Evolutionary conservation across 2,329 filamentous ascomycete genomes (phyloP).

Genomic region (Colletotrichum gloeosporioides): DNA sequence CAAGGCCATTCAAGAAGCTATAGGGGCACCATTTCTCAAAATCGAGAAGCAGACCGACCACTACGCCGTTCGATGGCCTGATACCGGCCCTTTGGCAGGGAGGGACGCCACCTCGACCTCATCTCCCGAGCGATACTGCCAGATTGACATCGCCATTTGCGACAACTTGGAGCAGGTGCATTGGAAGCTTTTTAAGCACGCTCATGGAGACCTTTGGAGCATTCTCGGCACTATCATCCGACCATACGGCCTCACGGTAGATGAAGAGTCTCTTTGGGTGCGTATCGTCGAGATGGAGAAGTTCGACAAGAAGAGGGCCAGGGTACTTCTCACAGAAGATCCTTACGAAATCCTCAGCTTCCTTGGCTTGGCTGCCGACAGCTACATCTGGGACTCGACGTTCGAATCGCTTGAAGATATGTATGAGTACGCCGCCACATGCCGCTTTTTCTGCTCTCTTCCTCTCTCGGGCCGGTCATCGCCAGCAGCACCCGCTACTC

Average conservation of each 20-base stretch:
- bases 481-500: background rate
- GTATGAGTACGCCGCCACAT: conserved; percentile 65
- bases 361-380: conserved; percentile 60
- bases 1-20: conserved; percentile 20
- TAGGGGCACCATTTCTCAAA: conserved; percentile 52
- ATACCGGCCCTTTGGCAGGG: background rate
- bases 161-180: conserved; percentile 44
- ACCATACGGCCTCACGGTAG: conserved; percentile 69
- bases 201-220: conserved; percentile 76
- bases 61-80: conserved; percentile 63
- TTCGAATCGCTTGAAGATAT: conserved; percentile 62
- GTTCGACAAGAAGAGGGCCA: conserved; percentile 58
- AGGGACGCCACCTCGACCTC: background rate
- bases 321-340: conserved; percentile 65
- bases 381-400: conserved; percentile 52
- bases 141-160: conserved; percentile 72
- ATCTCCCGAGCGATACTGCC: conserved; percentile 49
- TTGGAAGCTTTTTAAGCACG: conserved; percentile 72
- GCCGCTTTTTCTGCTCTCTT: conserved; percentile 61
- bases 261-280: conserved; percentile 67
- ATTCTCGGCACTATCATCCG: conserved; percentile 69
- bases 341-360: conserved; percentile 64
- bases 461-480: conserved; percentile 27
- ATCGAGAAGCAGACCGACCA: conserved; percentile 34
- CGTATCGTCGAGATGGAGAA: conserved; percentile 72